Evolutionary conservation across 2,329 filamentous ascomycete species (phyloP).

Genomic region (Microdochium nivale): DNA sequence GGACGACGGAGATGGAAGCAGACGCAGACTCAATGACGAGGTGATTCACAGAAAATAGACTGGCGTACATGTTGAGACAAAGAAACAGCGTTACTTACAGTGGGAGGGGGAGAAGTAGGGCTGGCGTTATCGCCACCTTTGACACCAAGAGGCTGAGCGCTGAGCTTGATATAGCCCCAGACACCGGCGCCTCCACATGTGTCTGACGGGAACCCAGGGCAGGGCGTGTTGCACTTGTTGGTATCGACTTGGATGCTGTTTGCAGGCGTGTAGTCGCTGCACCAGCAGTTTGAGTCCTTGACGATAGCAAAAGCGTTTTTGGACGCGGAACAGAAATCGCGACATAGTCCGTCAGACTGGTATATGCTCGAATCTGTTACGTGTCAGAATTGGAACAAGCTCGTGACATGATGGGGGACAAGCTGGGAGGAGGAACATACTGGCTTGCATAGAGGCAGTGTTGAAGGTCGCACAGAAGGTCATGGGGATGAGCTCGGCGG

Average conservation of each 20-base stretch:
- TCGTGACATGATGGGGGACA: conserved; percentile 6
- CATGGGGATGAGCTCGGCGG: conserved; percentile 19
- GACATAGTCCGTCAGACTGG: conserved; percentile 65
- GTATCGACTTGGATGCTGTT: conserved; percentile 27
- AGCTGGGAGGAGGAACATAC: conserved; percentile 22
- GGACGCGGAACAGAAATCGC: conserved; percentile 40
- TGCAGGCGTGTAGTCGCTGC: conserved; percentile 58
- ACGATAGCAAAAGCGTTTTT: conserved; percentile 61
- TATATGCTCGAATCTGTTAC: conserved; percentile 42
- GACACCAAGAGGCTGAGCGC: conserved; percentile 49
- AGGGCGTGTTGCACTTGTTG: conserved; percentile 44
- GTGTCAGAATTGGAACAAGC: conserved; percentile 3
- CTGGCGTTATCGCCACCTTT: conserved; percentile 15
- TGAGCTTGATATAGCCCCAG: conserved; percentile 58
- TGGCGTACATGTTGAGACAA: conserved; percentile 4
- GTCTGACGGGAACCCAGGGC: conserved; percentile 62
- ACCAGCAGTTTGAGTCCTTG: conserved; percentile 62
- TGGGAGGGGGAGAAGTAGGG: conserved; percentile 9
- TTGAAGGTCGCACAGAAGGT: conserved; percentile 38
- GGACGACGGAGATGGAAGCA: neutral
- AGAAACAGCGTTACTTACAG: conserved; percentile 16
- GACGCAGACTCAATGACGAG: neutral
- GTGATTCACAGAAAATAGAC: neutral
- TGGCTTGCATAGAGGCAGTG: conserved; percentile 29
- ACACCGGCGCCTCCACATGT: conserved; percentile 53